Conservation (phyloP, 768 basidiomycete genomes). For the Russula virescens region DNA sequence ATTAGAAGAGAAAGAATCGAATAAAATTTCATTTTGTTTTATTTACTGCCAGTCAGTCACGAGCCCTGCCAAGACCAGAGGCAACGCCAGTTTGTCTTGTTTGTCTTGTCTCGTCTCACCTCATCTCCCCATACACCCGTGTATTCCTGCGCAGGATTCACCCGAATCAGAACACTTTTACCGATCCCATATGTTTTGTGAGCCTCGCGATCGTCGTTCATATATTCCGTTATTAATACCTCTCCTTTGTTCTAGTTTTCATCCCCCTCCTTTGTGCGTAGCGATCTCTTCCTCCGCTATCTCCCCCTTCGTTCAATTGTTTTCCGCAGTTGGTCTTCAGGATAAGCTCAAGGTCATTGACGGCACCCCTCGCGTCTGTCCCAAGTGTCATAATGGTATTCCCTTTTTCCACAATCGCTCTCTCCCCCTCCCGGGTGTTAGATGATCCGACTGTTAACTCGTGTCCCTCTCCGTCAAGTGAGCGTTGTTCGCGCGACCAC, state of each 20-base stretch:
- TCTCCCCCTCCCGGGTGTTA: constrained; percentile 21
- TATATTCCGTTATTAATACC: neutral
- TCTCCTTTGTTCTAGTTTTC: constrained; percentile 29
- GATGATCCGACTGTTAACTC: neutral
- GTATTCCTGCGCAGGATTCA: neutral
- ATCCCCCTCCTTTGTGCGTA: constrained; percentile 33
- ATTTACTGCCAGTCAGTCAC: too few relatives aligned
- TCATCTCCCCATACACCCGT: too few relatives aligned
- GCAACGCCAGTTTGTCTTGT: too few relatives aligned
- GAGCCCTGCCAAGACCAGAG: too few relatives aligned
- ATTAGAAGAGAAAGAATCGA: neutral
- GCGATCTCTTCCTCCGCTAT: constrained; percentile 4
- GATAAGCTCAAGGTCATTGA: constrained; percentile 53
- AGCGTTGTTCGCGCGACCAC: constrained; percentile 58
- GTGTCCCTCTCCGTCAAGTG: constrained; percentile 33
- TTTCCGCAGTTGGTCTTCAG: constrained; percentile 56
- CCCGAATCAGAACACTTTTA: neutral
- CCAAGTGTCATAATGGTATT: constrained; percentile 64
- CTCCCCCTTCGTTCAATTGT: constrained; percentile 1
- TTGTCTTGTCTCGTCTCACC: too few relatives aligned
- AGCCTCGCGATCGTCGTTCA: neutral
- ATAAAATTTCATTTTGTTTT: neutral
- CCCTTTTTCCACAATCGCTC: too few relatives aligned
- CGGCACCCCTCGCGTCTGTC: constrained; percentile 53
- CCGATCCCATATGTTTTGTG: constrained; percentile 9